Base-by-base conservation (phyloP, 2,329 filamentous ascomycete species). In the Fusarium poae region DNA sequence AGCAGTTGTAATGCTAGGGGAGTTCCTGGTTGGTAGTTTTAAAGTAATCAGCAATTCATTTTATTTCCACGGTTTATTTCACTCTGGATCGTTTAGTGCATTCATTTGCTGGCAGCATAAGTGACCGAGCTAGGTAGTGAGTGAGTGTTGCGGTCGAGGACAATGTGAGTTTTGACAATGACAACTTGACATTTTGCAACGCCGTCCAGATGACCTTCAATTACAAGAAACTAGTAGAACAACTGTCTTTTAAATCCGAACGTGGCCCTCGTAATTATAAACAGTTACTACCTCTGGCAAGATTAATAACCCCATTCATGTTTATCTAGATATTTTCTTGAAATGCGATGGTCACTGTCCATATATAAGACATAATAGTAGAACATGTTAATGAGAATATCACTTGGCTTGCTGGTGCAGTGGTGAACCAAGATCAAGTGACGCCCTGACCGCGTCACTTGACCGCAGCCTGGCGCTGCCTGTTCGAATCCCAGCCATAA, bases 401-500 rank as follows among this genome's bases (percentile, higher is more conserved):
- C 11, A 4, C 48, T 34, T 40, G 37, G 45, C 61, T 21, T 42
- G 29, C 35, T 63, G 40, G 23, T 35, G 32, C 34, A 57, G 52
- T 4, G 45, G 61, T 27, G 25, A 51, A 20, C 7, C 2, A 6
- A 6, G 3, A 7, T 15, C 42, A 7, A 16, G 8, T 15, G 32
- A 9, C 16, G 18, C 16, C 4, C 16, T 13, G 16, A 34, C 32
- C 15, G 16, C 9, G 8, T 27, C 8, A 8, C 6, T 27, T 25
- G 8, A 27, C n/a, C 8, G 11, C 3, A 7, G 23, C 13, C 5
- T 6, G 6, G 23, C 11, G 23, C 2, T 11, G 27, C 40, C 49
- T 8, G 52, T 67, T 67, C 65, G 65, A 67, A 59, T 46, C 64
- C 65, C 30, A 44, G 58, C n/a, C 44, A 55, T 65, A 65, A 67